phyloP scores from a whole-genome alignment of 495 filamentous ascomycete species.

The Rostrohypoxylon terebratum region DNA sequence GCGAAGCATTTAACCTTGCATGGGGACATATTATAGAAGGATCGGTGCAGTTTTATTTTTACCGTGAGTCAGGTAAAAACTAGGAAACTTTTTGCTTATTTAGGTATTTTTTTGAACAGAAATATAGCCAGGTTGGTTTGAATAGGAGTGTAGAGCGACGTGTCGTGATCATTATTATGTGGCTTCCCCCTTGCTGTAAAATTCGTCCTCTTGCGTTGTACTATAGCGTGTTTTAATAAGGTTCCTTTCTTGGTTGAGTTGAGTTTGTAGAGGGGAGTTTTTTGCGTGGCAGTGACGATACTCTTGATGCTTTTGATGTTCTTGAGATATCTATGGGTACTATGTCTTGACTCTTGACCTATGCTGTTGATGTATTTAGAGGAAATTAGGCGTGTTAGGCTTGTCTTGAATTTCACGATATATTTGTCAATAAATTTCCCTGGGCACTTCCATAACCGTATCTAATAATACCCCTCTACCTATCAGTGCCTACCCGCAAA shows the following conservation, averaged over 20 bases:
- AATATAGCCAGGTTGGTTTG: constrained; percentile 38
- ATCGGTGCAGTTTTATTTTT: constrained; percentile 35
- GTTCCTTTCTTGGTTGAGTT: not conserved
- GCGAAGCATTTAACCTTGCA: constrained; percentile 43
- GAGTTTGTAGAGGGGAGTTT: not conserved
- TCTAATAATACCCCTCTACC: not conserved
- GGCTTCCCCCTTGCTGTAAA: not conserved
- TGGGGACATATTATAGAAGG: constrained; percentile 44
- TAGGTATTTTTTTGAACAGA: constrained; percentile 26
- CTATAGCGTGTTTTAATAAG: constrained; percentile 26
- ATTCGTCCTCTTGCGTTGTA: constrained; percentile 12
- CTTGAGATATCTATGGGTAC: not conserved
- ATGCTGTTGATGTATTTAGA: not conserved
- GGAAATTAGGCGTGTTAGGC: not conserved
- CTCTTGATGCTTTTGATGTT: not conserved
- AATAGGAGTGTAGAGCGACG: not conserved
- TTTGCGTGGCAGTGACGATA: not conserved
- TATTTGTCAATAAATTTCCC: not conserved
- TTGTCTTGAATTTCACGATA: not conserved
- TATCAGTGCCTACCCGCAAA: not conserved
- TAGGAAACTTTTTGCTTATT: constrained; percentile 33
- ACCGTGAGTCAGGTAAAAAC: constrained; percentile 31
- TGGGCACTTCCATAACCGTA: not conserved
- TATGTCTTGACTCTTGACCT: not conserved
- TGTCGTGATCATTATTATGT: constrained; percentile 7